Evolutionary conservation across 768 basidiomycete species (phyloP).

Genomic region (Lactifluus rugatus): DNA sequence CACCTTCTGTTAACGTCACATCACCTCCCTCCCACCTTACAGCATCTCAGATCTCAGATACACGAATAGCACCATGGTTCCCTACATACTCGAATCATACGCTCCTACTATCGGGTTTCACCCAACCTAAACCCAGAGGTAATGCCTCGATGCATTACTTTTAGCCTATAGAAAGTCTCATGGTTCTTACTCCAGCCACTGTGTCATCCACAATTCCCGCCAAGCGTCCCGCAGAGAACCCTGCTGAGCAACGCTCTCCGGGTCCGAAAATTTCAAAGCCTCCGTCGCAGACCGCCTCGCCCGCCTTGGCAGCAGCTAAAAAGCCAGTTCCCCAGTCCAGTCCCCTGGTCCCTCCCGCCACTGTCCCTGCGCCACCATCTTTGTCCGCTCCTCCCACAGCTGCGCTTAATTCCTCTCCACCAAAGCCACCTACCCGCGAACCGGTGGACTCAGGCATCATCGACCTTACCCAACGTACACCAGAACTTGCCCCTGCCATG

Average conservation of each 20-base stretch:
- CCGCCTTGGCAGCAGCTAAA: constrained; percentile 11
- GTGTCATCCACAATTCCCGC: constrained; percentile 12
- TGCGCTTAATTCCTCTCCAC: constrained; percentile 2
- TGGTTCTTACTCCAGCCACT: not conserved
- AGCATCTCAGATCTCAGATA: constrained; percentile 3
- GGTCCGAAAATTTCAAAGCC: constrained; percentile 12
- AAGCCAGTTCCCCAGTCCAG: constrained; percentile 11
- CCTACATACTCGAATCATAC: constrained; percentile 8
- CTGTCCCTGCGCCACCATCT: constrained; percentile 4
- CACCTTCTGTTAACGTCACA: constrained; percentile 3
- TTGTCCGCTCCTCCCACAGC: not conserved
- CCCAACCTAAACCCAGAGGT: constrained; percentile 18
- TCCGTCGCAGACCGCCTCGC: constrained; percentile 11
- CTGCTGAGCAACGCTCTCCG: constrained; percentile 16
- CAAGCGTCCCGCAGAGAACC: constrained; percentile 15
- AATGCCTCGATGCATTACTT: not conserved
- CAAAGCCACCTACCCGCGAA: constrained; percentile 6
- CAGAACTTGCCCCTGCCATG: constrained; percentile 2
- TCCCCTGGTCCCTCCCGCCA: constrained; percentile 9
- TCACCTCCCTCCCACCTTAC: not conserved
- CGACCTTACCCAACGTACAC: constrained; percentile 8
- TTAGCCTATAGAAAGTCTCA: constrained; percentile 1
- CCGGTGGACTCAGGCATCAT: not conserved
- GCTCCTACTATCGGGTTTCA: constrained; percentile 15
- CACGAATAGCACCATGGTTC: constrained; percentile 14